phyloP scores from a whole-genome alignment of 73 alveolate species.

The Stentor roeselii region DNA sequence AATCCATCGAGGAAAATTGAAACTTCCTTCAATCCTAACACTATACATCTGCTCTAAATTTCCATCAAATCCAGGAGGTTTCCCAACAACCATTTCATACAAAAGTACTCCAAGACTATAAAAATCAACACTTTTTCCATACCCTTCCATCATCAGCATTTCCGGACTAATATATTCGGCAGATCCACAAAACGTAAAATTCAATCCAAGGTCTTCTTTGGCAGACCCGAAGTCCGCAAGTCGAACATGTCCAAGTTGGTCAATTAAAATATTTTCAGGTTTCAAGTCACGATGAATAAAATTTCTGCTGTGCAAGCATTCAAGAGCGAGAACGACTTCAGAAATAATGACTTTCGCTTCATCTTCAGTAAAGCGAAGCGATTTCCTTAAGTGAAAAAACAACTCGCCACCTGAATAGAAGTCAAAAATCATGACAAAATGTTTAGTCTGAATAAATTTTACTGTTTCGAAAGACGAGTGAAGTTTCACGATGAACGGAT shows the following conservation, averaged over 20 bases:
- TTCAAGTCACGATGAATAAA: constrained; percentile 92
- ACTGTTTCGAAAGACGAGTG: constrained; percentile 82
- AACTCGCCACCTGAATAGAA: constrained; percentile 92
- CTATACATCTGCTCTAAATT: background rate
- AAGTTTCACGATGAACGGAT: constrained; percentile 83
- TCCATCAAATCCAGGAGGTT: constrained; percentile 38
- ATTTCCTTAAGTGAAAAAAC: constrained; percentile 72
- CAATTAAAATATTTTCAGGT: constrained; percentile 94
- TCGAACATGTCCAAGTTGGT: constrained; percentile 88
- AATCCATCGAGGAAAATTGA: background rate
- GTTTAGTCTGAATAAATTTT: too few species aligned
- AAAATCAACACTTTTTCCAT: constrained; percentile 84
- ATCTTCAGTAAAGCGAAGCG: constrained; percentile 74
- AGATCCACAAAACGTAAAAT: constrained; percentile 84
- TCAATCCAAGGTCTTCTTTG: constrained; percentile 75
- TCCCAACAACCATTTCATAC: constrained; percentile 55
- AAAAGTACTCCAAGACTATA: constrained; percentile 80
- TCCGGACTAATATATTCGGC: constrained; percentile 90
- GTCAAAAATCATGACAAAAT: constrained; percentile 79
- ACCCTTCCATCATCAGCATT: constrained; percentile 75
- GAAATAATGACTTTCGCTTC: constrained; percentile 74
- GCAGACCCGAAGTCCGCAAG: constrained; percentile 97
- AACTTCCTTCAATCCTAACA: background rate
- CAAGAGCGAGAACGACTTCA: constrained; percentile 92
- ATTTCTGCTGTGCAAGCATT: constrained; percentile 85